These are phyloP conservation scores for Phtheirospermum japonicum DNA, from an alignment of 257 asterid genomes.

Conservation along the genomic window DNA sequence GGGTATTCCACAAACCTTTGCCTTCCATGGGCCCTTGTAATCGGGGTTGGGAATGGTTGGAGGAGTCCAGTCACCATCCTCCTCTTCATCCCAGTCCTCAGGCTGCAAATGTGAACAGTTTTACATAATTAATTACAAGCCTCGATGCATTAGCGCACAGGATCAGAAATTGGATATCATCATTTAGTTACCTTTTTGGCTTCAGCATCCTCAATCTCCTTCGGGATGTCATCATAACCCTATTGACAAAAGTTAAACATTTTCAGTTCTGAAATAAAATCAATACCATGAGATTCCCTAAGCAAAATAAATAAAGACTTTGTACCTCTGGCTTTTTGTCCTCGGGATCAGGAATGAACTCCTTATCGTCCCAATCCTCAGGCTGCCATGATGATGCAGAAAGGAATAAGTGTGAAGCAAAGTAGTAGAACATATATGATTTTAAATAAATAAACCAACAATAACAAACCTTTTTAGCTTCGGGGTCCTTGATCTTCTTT, in stretches of 20 bases:
- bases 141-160: background rate
- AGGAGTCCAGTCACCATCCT: conserved; percentile 90
- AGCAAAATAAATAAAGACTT: background rate
- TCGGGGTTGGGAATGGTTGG: conserved; percentile 91
- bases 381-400: conserved; percentile 46
- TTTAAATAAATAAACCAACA: background rate
- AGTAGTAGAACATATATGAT: background rate
- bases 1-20: conserved; percentile 50
- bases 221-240: conserved; percentile 89
- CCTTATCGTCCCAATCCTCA: conserved; percentile 94
- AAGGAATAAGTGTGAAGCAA: background rate
- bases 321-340: conserved; percentile 89
- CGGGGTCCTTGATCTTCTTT: conserved; percentile 83
- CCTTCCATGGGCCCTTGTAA: conserved; percentile 86
- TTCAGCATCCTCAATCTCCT: conserved; percentile 74
- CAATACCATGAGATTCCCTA: background rate
- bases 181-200: conserved; percentile 66
- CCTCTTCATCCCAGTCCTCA: conserved; percentile 94
- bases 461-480: conserved; percentile 66
- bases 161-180: background rate
- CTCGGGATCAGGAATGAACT: conserved; percentile 80
- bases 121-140: background rate
- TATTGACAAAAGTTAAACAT: conserved; percentile 17
- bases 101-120: conserved; percentile 47
- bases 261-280: background rate